Evolutionary conservation across 345 rosid genomes (phyloP).

Genomic region (Linum lewisii): DNA sequence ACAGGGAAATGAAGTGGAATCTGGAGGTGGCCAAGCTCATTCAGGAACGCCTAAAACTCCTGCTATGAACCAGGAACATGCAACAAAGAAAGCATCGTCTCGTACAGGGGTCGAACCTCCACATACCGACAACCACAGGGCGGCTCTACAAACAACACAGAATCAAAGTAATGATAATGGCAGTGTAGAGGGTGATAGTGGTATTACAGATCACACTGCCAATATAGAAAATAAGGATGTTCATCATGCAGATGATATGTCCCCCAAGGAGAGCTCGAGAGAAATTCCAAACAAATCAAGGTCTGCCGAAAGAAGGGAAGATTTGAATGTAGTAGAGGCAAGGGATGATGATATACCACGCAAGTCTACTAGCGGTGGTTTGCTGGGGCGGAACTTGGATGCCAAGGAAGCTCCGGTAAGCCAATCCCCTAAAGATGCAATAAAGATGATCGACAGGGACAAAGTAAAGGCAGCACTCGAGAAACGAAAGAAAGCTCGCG

Average conservation of each 20-base stretch:
- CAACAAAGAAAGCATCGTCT: constrained; percentile 29
- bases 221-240: constrained; percentile 38
- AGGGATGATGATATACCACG: constrained; percentile 32
- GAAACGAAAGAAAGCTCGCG: constrained; percentile 56
- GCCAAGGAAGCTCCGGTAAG: constrained; percentile 42
- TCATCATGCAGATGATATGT: constrained; percentile 21
- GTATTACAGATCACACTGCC: constrained; percentile 50
- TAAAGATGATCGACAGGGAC: constrained; percentile 49
- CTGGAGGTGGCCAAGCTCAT: constrained; percentile 47
- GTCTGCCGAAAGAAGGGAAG: constrained; percentile 32
- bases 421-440: constrained; percentile 57
- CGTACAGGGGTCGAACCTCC: constrained; percentile 35
- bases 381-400: constrained; percentile 30
- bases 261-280: constrained; percentile 29
- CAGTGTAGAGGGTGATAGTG: constrained; percentile 64
- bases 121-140: constrained; percentile 38
- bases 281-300: constrained; percentile 36
- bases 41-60: constrained; percentile 38
- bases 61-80: constrained; percentile 35
- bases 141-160: constrained; percentile 28
- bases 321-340: constrained; percentile 32
- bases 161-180: constrained; percentile 50
- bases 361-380: constrained; percentile 26
- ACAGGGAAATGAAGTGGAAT: constrained; percentile 58
- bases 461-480: constrained; percentile 57